These are phyloP conservation scores for Arthroderma sp. DNA, from an alignment of 2,329 filamentous ascomycete genomes.

Conservation along the genomic window DNA sequence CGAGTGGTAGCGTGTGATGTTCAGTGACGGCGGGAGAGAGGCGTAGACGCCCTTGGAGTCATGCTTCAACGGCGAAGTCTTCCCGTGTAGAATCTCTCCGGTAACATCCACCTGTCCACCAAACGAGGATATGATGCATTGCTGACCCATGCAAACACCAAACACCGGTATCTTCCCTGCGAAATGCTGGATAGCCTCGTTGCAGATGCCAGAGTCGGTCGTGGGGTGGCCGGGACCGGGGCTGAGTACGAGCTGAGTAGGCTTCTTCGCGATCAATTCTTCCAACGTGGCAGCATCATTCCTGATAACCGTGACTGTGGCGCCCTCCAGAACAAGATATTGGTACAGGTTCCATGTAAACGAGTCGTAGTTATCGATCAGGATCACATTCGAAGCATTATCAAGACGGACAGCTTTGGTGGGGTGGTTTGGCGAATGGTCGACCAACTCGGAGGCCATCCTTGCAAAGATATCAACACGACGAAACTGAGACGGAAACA, in stretches of 20 bases:
- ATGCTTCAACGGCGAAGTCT: conserved; percentile 82
- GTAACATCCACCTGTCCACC: conserved; percentile 85
- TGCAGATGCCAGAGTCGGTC: conserved; percentile 85
- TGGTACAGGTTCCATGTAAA: conserved; percentile 99
- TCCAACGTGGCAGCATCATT: conserved; percentile 86
- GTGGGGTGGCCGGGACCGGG: conserved; percentile 87
- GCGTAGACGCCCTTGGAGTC: conserved; percentile 86
- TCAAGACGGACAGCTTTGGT: conserved; percentile 59
- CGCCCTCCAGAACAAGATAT: conserved; percentile 92
- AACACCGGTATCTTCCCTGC: conserved; percentile 88
- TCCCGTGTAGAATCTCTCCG: conserved; percentile 92
- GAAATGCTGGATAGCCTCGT: conserved; percentile 81
- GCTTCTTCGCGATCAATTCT: conserved; percentile 68
- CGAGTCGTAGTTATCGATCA: conserved; percentile 99
- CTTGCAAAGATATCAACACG: no score
- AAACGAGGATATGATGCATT: conserved; percentile 92
- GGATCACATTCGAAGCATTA: conserved; percentile 76
- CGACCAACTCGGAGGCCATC: conserved; percentile 41
- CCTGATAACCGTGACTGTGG: conserved; percentile 74
- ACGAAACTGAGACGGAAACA: no score
- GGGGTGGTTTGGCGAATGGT: conserved; percentile 74
- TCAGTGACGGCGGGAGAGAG: conserved; percentile 64
- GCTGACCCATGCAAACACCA: conserved; percentile 98
- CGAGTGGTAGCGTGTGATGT: conserved; percentile 92
- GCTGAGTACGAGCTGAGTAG: conserved; percentile 88